Base-by-base conservation (phyloP, 306 rosid species). In the Cicer chorassanicum region DNA sequence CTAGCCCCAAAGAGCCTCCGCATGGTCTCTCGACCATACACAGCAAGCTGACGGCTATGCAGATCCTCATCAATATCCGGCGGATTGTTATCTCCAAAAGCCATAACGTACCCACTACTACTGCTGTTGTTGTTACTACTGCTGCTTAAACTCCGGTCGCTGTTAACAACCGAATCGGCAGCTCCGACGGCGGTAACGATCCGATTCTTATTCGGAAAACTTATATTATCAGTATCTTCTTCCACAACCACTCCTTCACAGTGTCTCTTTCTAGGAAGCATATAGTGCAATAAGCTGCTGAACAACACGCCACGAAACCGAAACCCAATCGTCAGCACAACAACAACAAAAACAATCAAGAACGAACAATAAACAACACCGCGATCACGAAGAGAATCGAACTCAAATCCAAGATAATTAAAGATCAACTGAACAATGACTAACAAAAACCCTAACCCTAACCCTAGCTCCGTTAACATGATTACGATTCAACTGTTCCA, bases 11-110 rank as follows among this genome's bases (percentile, higher is more conserved):
- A 93, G 42, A 93, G 93, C 83, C 86, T 81, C 73, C 97, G 74
- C 98, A 93, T 93, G 4, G 98, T 88, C 84, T 93, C 98, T 18
- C 98, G 90, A 73, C 98, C 98, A 76, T 93, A 93, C 61, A 93
- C 97, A 0, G 98, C 98, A 5, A 93, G 89, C 86, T 93, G 98
- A 44, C 98, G 89, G 86, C 98, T 93, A 82, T 93, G 98, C 41
- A 93, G 90, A 86, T 93, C 97, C 88, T 93, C 98, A 78, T 93
- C 98, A 36, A 93, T 93, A 9, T 89, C 97, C 0, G 81, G 57
- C 5, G 73, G 72, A 75, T 88, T 86, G 0, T 86, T 44, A 60
- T 83, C 81, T 4, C 92, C 98, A 38, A 87, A 74, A 46, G 89
- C 90, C 98, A 93, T 91, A 9, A 61, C 21, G 67, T 38, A 60